Evolutionary conservation across 129 eudicot species (phyloP).

Genomic region (Escallonia rubra): DNA sequence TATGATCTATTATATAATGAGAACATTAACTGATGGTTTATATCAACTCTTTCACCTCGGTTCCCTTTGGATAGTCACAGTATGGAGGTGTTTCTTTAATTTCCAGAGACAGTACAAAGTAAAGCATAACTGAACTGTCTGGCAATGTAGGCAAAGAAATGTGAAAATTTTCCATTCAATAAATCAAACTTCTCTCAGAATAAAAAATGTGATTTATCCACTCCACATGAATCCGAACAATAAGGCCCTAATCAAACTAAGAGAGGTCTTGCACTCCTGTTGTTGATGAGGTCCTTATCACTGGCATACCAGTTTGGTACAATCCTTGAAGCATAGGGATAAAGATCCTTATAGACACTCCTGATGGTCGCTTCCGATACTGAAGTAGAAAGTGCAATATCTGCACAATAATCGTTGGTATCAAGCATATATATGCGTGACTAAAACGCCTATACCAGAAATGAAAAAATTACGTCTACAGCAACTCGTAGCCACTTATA

Average conservation of each 20-base stretch:
- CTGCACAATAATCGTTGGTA: conserved; percentile 22
- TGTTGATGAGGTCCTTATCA: conserved; percentile 54
- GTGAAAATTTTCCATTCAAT: neutral
- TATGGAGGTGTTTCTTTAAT: no score
- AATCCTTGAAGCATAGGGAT: conserved; percentile 56
- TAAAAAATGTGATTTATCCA: no score
- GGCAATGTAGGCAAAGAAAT: no score
- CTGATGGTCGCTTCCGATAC: conserved; percentile 78
- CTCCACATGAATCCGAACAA: neutral
- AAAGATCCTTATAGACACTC: conserved; percentile 57
- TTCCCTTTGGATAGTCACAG: no score
- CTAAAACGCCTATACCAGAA: no score
- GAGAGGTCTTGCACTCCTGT: conserved; percentile 15
- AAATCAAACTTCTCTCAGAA: no score
- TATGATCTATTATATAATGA: no score
- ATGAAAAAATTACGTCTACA: no score
- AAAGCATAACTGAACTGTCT: neutral
- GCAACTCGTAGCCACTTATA: no score
- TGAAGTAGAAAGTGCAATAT: conserved; percentile 51
- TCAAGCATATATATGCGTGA: no score
- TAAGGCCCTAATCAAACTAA: conserved; percentile 6
- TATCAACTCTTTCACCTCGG: no score
- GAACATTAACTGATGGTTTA: no score
- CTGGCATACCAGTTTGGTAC: conserved; percentile 69
- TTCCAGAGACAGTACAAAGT: neutral